Base-by-base conservation (phyloP, 23 red algal species). In the Gracilaria gracilis region DNA sequence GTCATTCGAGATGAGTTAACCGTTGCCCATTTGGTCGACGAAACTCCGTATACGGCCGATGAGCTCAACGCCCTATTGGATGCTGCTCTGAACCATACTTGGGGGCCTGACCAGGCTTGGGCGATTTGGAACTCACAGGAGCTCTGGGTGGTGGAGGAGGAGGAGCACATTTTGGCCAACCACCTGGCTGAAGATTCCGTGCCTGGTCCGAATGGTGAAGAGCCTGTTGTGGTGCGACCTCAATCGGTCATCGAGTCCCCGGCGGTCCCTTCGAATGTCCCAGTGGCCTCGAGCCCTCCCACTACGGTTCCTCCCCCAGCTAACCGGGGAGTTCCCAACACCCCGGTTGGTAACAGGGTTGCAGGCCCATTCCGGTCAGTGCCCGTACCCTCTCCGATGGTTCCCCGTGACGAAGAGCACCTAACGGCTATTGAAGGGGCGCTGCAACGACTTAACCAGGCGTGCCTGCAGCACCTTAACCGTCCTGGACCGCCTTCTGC, bases 61-160 rank as follows among this genome's bases (percentile, higher is more conserved):
- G 59, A 64, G 59, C 59, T 64, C 59, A 64, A 64, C 28, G 59
- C 59, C 59, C 7, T 64, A 27, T 64, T 64, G 59, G 59, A 64
- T 20, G 59, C 59, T 6, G n/a, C 59, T 7, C 8, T 4, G 17
- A 20, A 20, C 7, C 12, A 48, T 12, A 48, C 5, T 12, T 48
- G 44, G 44, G 44, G 44, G 44, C 44, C 44, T 12, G 12, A 5
- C 7, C 5, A 48, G 44, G 44, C 44, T 12, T 48, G 44, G 44
- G 44, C 59, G 8, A 17, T 27, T 7, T 31, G 28, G 59, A 64
- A 31, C 59, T 8, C 4, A 8, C 59, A n/a, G 21, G 59, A 31
- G 44, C 44, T 64, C n/a, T 8, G 21, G 4, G 59, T n/a, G 8
- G 59, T 7, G 5, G 59, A 31, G 17, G 59, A 64, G 59, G 59